phyloP scores from a whole-genome alignment of 768 basidiomycete genomes.

The Lentinus tigrinus region DNA sequence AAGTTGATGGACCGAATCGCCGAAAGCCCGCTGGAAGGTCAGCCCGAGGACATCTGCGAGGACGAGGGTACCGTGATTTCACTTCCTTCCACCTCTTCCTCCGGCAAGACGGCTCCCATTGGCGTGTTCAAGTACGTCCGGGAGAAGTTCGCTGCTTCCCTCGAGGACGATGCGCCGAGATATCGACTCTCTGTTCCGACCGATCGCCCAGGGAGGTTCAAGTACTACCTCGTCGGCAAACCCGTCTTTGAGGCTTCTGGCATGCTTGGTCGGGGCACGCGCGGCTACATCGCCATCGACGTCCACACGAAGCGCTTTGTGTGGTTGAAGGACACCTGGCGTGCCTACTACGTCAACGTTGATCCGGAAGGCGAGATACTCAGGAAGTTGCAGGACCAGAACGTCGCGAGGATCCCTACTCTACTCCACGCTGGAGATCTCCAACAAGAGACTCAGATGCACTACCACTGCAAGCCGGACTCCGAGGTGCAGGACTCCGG shows the following conservation, averaged over 20 bases:
- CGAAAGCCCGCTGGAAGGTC: background rate
- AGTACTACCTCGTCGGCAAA: background rate
- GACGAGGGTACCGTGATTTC: background rate
- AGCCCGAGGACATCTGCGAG: background rate
- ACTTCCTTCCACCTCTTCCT: too few relatives aligned
- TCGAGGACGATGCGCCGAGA: background rate
- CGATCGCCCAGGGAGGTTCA: background rate
- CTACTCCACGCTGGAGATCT: background rate
- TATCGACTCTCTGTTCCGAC: slow-evolving; percentile 1
- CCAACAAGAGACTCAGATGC: background rate
- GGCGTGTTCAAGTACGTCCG: too few relatives aligned
- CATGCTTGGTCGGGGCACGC: slow-evolving; percentile 5
- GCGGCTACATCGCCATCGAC: slow-evolving; percentile 14
- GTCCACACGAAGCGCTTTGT: background rate
- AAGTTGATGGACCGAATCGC: background rate
- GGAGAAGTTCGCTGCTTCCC: background rate
- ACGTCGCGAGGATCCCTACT: background rate
- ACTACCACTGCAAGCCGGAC: background rate
- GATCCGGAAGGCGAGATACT: background rate
- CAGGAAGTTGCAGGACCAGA: background rate
- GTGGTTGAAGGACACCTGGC: slow-evolving; percentile 14
- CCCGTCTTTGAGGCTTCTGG: background rate
- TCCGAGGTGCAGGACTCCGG: background rate
- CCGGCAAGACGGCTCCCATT: too few relatives aligned
- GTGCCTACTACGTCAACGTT: background rate